A percentile compares a stretch with the other conserved stretches of the same genome.
phyloP scores from a whole-genome alignment of 371 early-diverging fungal genomes.

The Mortierella sp. region DNA sequence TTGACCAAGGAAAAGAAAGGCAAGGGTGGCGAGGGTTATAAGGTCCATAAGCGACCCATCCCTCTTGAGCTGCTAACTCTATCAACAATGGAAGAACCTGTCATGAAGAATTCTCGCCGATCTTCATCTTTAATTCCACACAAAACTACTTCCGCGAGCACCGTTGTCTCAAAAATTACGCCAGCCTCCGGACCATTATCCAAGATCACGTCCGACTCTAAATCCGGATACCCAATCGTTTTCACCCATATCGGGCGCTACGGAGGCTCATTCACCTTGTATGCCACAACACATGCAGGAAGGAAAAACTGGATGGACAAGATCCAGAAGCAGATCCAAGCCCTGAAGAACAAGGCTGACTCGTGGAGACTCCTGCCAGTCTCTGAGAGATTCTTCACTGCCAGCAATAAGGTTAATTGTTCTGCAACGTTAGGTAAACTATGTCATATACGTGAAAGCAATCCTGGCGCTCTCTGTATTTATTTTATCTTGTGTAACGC shows the following conservation, averaged over 20 bases:
- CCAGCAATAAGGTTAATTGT: conserved; percentile 75
- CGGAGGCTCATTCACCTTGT: conserved; percentile 74
- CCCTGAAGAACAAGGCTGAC: conserved; percentile 64
- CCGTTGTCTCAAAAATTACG: conserved; percentile 55
- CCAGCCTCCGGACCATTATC: conserved; percentile 38
- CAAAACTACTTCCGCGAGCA: conserved; percentile 51
- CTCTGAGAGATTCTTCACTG: conserved; percentile 62
- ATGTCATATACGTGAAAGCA: not conserved
- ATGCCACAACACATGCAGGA: conserved; percentile 80
- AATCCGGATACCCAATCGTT: conserved; percentile 73
- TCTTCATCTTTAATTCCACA: conserved; percentile 58
- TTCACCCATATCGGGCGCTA: conserved; percentile 83
- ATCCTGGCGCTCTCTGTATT: no score
- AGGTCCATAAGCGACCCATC: conserved; percentile 80
- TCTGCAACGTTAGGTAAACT: conserved; percentile 76
- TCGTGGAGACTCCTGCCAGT: conserved; percentile 71
- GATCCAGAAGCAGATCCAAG: conserved; percentile 78
- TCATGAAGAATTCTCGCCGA: conserved; percentile 41
- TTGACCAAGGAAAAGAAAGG: conserved; percentile 78
- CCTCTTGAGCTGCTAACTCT: conserved; percentile 81
- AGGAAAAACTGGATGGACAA: conserved; percentile 87
- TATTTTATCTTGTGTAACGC: not conserved
- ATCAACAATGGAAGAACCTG: conserved; percentile 70
- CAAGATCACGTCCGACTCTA: conserved; percentile 49
- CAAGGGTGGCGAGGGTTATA: conserved; percentile 68